phyloP scores from a whole-genome alignment of 805 yeast genomes.

The Hanseniaspora pseudoguilliermondii region DNA sequence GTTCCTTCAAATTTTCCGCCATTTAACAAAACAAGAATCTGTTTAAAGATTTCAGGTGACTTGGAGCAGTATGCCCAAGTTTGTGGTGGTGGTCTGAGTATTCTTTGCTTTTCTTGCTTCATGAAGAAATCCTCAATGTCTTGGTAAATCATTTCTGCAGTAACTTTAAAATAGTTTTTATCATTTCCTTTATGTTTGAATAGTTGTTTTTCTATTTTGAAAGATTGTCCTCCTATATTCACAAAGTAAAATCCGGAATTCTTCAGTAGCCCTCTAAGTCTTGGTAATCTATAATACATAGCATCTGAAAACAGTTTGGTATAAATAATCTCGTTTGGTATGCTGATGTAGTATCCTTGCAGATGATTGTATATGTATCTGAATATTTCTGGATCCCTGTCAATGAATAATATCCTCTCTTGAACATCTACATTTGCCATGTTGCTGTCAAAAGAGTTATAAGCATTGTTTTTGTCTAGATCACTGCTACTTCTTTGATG shows the following conservation, averaged over 20 bases:
- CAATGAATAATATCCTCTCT: constrained; percentile 44
- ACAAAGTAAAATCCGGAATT: constrained; percentile 45
- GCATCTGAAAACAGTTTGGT: constrained; percentile 58
- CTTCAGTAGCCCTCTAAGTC: constrained; percentile 37
- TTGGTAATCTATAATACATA: constrained; percentile 51
- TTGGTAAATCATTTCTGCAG: constrained; percentile 39
- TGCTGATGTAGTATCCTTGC: constrained; percentile 62
- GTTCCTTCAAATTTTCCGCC: constrained; percentile 40
- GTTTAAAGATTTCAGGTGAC: constrained; percentile 42
- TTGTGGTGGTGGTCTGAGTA: constrained; percentile 69
- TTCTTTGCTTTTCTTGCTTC: constrained; percentile 21
- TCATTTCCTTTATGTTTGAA: constrained; percentile 51
- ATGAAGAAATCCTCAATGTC: constrained; percentile 36
- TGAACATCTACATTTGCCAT: constrained; percentile 14
- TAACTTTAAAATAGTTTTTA: constrained; percentile 65
- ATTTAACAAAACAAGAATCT: constrained; percentile 41
- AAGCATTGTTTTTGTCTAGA: not conserved
- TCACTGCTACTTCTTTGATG: not conserved
- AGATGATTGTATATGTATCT: constrained; percentile 55
- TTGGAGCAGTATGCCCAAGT: constrained; percentile 42
- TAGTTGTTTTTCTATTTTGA: constrained; percentile 46
- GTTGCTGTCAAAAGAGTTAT: not conserved
- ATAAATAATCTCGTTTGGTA: constrained; percentile 49
- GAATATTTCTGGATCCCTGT: constrained; percentile 61
- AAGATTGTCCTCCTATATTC: constrained; percentile 45